phyloP scores from a whole-genome alignment of 805 yeast species.

The Starmerella stigmatis region DNA sequence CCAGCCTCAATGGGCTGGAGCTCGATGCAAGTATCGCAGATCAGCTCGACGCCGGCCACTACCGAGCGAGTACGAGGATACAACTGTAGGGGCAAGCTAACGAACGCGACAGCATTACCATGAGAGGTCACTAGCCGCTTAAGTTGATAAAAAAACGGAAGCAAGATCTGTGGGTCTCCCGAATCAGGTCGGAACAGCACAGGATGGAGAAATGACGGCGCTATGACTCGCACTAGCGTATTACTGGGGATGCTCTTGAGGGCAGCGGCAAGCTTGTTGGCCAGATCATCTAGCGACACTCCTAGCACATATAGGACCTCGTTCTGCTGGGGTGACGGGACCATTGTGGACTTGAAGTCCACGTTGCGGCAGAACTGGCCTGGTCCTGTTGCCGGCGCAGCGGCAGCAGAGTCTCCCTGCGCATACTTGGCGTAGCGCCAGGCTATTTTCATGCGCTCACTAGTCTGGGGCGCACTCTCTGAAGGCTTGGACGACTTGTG shows the following conservation, averaged over 20 bases:
- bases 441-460: slow-evolving; percentile 60
- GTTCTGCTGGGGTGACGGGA: slow-evolving; percentile 20
- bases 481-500: not conserved
- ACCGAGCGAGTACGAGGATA: slow-evolving; percentile 45
- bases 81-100: slow-evolving; percentile 54
- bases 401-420: slow-evolving; percentile 17
- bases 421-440: slow-evolving; percentile 69
- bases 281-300: slow-evolving; percentile 24
- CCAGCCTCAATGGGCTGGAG: slow-evolving; percentile 75
- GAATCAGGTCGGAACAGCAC: slow-evolving; percentile 49
- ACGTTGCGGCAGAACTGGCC: slow-evolving; percentile 25
- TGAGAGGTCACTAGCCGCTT: slow-evolving; percentile 41
- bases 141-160: slow-evolving; percentile 54
- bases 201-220: slow-evolving; percentile 77
- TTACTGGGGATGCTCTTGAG: slow-evolving; percentile 29
- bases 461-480: not conserved
- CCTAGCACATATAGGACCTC: slow-evolving; percentile 21
- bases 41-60: slow-evolving; percentile 44
- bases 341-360: slow-evolving; percentile 15
- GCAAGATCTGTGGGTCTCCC: slow-evolving; percentile 38
- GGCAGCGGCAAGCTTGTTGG: slow-evolving; percentile 38
- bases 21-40: slow-evolving; percentile 59
- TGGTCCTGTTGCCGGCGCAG: slow-evolving; percentile 10
- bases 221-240: slow-evolving; percentile 50
- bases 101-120: slow-evolving; percentile 41